Conservation (phyloP, 129 eudicot genomes). For the Flaveria trinervia region DNA sequence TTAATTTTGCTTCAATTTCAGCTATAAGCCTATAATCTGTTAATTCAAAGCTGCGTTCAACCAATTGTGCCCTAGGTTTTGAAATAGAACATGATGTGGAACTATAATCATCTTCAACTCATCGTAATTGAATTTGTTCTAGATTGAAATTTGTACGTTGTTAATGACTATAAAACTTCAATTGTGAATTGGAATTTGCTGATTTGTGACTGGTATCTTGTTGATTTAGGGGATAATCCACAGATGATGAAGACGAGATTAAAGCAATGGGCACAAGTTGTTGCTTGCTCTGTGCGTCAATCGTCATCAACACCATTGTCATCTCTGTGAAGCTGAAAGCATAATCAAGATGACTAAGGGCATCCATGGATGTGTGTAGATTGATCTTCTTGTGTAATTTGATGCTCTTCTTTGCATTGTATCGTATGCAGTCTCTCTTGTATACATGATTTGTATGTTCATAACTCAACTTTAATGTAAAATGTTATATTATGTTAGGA, state of each 20-base stretch:
- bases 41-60: not conserved
- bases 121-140: not conserved
- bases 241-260: conserved; percentile 61
- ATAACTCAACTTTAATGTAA: conserved; percentile 24
- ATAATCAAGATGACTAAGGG: not conserved
- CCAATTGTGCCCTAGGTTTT: not conserved
- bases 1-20: not conserved
- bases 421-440: conserved; percentile 26
- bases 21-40: not conserved
- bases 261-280: conserved; percentile 76
- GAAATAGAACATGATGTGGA: not conserved
- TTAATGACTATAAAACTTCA: not conserved
- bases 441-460: conserved; percentile 29
- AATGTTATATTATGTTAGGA: conserved; percentile 5
- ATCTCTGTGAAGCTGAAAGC: conserved; percentile 30
- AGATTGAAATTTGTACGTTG: not conserved
- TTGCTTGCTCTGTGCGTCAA: conserved; percentile 66
- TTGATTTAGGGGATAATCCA: conserved; percentile 56
- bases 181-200: conserved; percentile 13
- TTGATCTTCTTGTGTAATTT: conserved; percentile 15
- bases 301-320: conserved; percentile 30
- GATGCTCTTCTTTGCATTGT: conserved; percentile 15
- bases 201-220: not conserved
- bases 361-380: conserved; percentile 29
- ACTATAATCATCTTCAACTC: not conserved